Conservation (phyloP, 306 rosid species). For the Casuarina equisetifolia region DNA sequence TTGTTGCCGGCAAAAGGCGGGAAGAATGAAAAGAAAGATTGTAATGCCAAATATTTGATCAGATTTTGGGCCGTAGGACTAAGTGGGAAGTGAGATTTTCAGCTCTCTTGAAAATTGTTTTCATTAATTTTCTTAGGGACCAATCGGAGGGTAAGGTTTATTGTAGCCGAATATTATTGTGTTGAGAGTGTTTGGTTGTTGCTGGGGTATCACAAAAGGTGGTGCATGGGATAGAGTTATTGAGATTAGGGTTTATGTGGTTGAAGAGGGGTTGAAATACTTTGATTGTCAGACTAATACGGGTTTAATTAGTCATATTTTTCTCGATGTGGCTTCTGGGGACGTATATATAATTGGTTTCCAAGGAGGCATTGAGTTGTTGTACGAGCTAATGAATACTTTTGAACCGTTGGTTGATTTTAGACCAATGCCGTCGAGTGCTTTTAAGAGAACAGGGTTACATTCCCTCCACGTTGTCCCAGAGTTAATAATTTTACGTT, state of each 20-base stretch:
- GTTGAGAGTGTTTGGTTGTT: background rate
- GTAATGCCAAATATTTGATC: no score
- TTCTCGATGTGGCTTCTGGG: background rate
- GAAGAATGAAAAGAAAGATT: background rate
- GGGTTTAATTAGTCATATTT: background rate
- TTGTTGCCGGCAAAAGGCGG: constrained; percentile 15
- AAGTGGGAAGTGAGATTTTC: background rate
- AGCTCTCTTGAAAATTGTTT: background rate
- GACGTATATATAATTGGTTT: background rate
- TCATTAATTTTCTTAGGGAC: background rate
- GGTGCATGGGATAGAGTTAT: background rate
- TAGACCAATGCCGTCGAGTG: background rate
- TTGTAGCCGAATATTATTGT: background rate
- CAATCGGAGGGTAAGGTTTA: background rate
- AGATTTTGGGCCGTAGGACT: background rate
- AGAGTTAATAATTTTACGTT: background rate
- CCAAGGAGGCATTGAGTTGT: background rate
- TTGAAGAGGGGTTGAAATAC: background rate
- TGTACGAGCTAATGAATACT: background rate
- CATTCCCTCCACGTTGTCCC: background rate
- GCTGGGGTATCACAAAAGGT: background rate
- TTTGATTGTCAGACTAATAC: background rate
- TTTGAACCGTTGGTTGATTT: background rate
- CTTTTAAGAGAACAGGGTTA: background rate
- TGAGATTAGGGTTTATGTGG: constrained; percentile 10